These are phyloP conservation scores for Neospermospora avenae DNA, from an alignment of 2,329 filamentous ascomycete genomes.

Conservation along the genomic window DNA sequence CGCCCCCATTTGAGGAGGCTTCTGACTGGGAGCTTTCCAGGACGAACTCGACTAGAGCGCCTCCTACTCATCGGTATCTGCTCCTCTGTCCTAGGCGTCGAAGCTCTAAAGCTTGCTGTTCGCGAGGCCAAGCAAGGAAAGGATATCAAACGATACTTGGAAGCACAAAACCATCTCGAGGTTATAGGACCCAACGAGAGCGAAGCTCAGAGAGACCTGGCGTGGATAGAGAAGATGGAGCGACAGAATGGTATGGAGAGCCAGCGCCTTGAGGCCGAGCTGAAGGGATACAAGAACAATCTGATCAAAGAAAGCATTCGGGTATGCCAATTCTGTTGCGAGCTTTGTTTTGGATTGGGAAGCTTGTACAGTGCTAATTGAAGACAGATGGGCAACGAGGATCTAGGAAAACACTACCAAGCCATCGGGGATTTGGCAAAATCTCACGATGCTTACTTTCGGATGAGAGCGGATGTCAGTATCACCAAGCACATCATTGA, in stretches of 20 bases:
- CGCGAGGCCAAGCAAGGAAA: conserved; percentile 71
- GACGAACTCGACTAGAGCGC: conserved; percentile 76
- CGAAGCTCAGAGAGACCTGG: conserved; percentile 62
- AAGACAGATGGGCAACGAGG: conserved; percentile 85
- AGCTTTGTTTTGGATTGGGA: background rate
- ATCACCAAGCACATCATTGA: conserved; percentile 80
- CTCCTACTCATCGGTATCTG: conserved; percentile 77
- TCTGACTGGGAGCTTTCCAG: conserved; percentile 43
- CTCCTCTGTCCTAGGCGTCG: conserved; percentile 71
- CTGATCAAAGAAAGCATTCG: conserved; percentile 95
- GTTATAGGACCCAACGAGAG: conserved; percentile 62
- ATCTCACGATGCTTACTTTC: conserved; percentile 73
- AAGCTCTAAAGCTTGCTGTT: conserved; percentile 77
- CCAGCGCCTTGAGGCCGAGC: conserved; percentile 73
- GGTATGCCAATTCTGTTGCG: conserved; percentile 46
- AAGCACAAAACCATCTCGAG: conserved; percentile 63
- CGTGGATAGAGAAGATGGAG: conserved; percentile 71
- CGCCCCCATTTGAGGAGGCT: background rate
- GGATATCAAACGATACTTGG: conserved; percentile 69
- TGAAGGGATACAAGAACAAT: conserved; percentile 95
- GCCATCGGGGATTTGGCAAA: conserved; percentile 68
- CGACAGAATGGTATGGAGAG: conserved; percentile 67
- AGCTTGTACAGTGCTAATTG: background rate
- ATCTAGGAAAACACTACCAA: conserved; percentile 81
- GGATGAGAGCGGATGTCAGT: conserved; percentile 89